phyloP scores from a whole-genome alignment of 2,329 filamentous ascomycete genomes.

The Pochonia chlamydosporia region DNA sequence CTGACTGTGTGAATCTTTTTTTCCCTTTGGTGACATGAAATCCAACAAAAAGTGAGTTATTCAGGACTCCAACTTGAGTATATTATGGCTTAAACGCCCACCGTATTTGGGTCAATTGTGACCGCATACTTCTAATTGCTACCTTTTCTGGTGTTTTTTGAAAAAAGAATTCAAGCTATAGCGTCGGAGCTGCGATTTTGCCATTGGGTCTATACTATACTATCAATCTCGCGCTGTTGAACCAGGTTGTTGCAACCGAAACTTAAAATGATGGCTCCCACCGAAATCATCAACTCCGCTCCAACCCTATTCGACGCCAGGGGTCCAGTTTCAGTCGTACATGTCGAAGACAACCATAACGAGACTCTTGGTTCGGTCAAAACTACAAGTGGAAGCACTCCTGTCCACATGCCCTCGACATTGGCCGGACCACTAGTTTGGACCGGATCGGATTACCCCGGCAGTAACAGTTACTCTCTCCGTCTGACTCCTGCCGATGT shows the following conservation, averaged over 20 bases:
- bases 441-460: constrained; percentile 16
- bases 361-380: not conserved
- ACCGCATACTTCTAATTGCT: not conserved
- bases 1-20: not conserved
- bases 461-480: constrained; percentile 12
- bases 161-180: no score
- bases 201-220: no score
- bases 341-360: not conserved
- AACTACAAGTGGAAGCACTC: not conserved
- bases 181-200: no score
- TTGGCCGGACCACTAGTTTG: constrained; percentile 18
- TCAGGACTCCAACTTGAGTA: not conserved
- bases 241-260: not conserved
- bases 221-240: no score
- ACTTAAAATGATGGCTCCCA: not conserved
- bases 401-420: not conserved
- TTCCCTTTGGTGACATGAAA: not conserved
- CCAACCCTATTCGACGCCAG: not conserved
- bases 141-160: not conserved
- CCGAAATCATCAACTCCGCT: not conserved
- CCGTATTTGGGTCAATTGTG: not conserved
- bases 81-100: not conserved
- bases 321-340: not conserved
- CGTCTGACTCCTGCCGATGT: constrained; percentile 9
- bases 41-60: not conserved